Percentiles rank a stretch among this genome's conserved stretches.
phyloP scores from a whole-genome alignment of 805 yeast species.

The Metschnikowia picachoensis region DNA sequence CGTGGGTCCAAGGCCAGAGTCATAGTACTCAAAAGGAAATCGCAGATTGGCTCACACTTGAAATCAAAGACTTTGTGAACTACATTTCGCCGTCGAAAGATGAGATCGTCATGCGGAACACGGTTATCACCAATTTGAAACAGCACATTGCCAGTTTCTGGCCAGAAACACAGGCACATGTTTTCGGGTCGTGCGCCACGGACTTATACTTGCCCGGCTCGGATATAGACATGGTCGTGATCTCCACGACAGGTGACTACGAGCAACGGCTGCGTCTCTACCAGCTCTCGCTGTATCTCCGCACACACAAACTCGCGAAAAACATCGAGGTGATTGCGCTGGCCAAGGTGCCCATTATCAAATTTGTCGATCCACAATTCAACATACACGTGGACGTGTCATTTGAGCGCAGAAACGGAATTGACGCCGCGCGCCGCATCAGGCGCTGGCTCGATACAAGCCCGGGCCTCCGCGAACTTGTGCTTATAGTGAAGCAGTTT shows the following conservation, averaged over 20 bases:
- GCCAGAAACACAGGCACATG: conserved; percentile 76
- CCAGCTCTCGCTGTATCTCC: conserved; percentile 66
- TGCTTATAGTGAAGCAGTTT: conserved; percentile 80
- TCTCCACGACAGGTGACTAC: conserved; percentile 55
- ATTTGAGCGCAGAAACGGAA: conserved; percentile 79
- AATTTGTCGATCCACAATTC: conserved; percentile 72
- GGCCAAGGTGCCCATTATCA: conserved; percentile 92
- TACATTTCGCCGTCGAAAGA: conserved; percentile 80
- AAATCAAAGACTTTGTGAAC: conserved; percentile 77
- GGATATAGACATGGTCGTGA: conserved; percentile 89
- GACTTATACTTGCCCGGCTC: conserved; percentile 92
- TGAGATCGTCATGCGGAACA: conserved; percentile 67
- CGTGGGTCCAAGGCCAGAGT: conserved; percentile 78
- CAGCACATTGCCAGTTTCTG: conserved; percentile 52
- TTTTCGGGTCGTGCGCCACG: conserved; percentile 93
- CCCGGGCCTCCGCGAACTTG: conserved; percentile 81
- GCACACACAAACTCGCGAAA: conserved; percentile 57
- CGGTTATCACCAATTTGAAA: conserved; percentile 58
- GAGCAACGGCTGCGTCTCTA: conserved; percentile 66
- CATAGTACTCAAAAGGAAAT: conserved; percentile 74
- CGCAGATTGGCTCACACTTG: conserved; percentile 82
- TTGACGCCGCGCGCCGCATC: conserved; percentile 76
- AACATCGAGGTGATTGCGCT: conserved; percentile 81
- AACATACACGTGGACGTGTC: conserved; percentile 83
- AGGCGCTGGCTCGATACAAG: conserved; percentile 66